Conservation (phyloP, 2,329 filamentous ascomycete genomes). For the Colletotrichum cordylinicola region DNA sequence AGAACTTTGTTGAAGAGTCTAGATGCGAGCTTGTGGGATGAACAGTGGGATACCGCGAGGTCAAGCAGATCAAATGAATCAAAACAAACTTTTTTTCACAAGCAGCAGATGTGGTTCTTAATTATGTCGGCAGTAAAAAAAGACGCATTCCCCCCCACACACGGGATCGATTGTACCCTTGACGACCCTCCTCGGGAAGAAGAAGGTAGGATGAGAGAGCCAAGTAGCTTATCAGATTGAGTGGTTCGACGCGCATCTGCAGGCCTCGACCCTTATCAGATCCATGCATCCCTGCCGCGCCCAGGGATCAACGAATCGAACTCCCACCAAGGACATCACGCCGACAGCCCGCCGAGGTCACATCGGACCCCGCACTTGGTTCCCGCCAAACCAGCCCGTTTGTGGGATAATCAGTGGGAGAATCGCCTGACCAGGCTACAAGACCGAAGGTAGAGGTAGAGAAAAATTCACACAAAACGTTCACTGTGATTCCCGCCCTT, state of each 20-base stretch:
- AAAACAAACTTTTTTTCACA: background rate
- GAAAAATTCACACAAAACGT: background rate
- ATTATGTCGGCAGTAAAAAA: slow-evolving; percentile 7
- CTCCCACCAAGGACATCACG: background rate
- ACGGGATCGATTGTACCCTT: background rate
- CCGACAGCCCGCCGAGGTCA: slow-evolving; percentile 7
- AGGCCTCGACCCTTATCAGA: slow-evolving; percentile 13
- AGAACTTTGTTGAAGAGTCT: background rate
- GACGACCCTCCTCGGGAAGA: background rate
- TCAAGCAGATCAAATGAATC: background rate
- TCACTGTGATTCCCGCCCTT: background rate
- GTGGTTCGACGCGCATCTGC: background rate
- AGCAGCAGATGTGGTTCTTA: background rate
- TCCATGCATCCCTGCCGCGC: slow-evolving; percentile 3
- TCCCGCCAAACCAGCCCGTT: background rate
- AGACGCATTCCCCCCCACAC: background rate
- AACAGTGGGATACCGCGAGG: background rate
- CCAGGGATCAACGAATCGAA: background rate
- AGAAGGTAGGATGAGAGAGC: background rate
- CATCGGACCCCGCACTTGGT: slow-evolving; percentile 9
- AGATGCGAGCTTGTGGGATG: background rate
- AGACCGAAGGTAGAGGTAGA: background rate
- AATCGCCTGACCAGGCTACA: background rate
- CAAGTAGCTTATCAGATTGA: slow-evolving; percentile 18
- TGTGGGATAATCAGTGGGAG: background rate